phyloP scores from a whole-genome alignment of 2,329 filamentous ascomycete species.

The Chrysoporthe puriensis region DNA sequence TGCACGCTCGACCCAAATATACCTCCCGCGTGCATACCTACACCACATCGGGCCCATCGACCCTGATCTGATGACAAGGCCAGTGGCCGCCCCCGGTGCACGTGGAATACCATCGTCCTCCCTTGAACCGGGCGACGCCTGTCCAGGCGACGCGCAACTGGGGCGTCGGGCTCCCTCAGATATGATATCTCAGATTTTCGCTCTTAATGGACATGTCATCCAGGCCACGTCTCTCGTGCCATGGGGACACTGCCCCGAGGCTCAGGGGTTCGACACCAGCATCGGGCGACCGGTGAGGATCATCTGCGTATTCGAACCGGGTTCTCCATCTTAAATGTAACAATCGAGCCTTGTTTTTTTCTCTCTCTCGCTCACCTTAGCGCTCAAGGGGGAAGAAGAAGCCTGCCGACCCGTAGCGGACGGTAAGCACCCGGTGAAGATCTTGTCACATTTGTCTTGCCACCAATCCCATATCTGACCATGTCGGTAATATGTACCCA shows the following conservation, averaged over 20 bases:
- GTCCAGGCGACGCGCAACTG: not conserved
- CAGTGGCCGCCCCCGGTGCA: not conserved
- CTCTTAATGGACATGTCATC: not conserved
- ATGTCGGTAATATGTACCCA: not conserved
- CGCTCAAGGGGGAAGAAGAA: not conserved
- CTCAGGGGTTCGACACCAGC: not conserved
- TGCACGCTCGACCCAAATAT: not conserved
- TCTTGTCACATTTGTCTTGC: constrained; percentile 4
- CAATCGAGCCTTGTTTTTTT: not conserved
- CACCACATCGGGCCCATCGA: not conserved
- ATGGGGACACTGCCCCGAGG: not conserved
- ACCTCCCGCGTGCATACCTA: not conserved
- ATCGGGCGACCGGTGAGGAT: constrained; percentile 3
- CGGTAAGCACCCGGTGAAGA: not conserved
- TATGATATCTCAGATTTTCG: constrained; percentile 10
- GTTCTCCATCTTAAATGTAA: not conserved
- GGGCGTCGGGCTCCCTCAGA: not conserved
- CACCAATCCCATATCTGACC: not conserved
- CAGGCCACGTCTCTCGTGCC: not conserved
- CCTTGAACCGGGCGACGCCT: not conserved
- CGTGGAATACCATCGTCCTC: not conserved
- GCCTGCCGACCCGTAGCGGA: not conserved
- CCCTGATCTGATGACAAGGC: not conserved
- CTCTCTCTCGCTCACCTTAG: not conserved
- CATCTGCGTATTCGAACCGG: not conserved